A percentile compares a stretch with the other conserved stretches of the same genome.
Evolutionary conservation across 2,329 filamentous ascomycete species (phyloP).

Genomic region (Cercospora beticola): DNA sequence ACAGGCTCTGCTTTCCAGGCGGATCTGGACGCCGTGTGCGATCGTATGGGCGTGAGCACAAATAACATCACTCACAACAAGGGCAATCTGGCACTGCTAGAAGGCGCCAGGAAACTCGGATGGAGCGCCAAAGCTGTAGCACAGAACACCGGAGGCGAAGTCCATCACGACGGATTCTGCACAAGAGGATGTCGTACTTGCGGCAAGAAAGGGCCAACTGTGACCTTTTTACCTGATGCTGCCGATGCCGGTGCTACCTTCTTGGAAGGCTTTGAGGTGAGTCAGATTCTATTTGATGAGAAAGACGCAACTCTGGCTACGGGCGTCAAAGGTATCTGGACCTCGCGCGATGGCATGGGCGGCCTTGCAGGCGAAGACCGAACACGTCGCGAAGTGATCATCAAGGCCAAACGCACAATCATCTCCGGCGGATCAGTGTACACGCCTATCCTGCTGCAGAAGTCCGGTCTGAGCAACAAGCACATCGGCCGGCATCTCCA

Average conservation of each 20-base stretch:
- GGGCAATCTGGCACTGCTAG: conserved; percentile 68
- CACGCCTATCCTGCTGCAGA: conserved; percentile 72
- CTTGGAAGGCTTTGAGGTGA: conserved; percentile 76
- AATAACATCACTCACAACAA: conserved; percentile 70
- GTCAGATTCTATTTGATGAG: conserved; percentile 68
- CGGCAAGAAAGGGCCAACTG: conserved; percentile 75
- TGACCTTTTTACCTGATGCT: conserved; percentile 77
- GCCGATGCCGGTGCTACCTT: conserved; percentile 74
- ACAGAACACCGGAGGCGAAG: conserved; percentile 72
- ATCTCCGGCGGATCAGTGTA: conserved; percentile 74
- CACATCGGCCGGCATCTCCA: conserved; percentile 81
- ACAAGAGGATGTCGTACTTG: conserved; percentile 60
- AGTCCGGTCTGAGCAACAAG: conserved; percentile 76
- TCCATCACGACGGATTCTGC: conserved; percentile 71
- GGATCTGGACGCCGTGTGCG: conserved; percentile 76
- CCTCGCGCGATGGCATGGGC: conserved; percentile 64
- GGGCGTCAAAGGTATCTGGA: conserved; percentile 75
- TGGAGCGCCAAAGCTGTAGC: conserved; percentile 68
- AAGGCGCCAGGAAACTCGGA: conserved; percentile 71
- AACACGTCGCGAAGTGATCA: conserved; percentile 60
- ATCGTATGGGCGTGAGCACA: conserved; percentile 71
- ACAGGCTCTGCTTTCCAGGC: conserved; percentile 70
- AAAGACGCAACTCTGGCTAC: conserved; percentile 55
- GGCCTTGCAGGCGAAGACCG: conserved; percentile 55
- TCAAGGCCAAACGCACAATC: conserved; percentile 79